A percentile compares a stretch with the other conserved stretches of the same genome.
phyloP scores from a whole-genome alignment of 2,329 filamentous ascomycete species.

The Claviceps maximensis region DNA sequence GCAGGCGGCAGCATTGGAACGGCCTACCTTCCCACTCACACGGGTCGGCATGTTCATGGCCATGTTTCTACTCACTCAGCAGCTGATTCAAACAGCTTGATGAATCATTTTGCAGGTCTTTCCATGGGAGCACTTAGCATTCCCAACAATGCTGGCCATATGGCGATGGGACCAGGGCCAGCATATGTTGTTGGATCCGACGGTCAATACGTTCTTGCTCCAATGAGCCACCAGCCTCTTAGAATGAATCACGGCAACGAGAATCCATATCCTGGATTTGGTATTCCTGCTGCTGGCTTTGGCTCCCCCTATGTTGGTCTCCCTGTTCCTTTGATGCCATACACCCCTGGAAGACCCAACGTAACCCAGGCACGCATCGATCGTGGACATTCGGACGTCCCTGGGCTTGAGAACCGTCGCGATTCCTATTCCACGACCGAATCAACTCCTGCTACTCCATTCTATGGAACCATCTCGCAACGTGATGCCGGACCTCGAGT shows the following conservation, averaged over 20 bases:
- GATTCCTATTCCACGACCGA: constrained; percentile 57
- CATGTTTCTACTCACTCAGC: constrained; percentile 18
- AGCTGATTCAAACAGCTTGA: constrained; percentile 18
- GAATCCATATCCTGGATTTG: constrained; percentile 20
- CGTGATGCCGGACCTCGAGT: constrained; percentile 48
- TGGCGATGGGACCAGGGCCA: constrained; percentile 21
- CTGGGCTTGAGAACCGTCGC: constrained; percentile 50
- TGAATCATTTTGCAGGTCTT: constrained; percentile 25
- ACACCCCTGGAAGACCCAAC: constrained; percentile 37
- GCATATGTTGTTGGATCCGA: constrained; percentile 26
- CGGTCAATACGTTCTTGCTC: constrained; percentile 25
- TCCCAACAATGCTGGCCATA: constrained; percentile 15
- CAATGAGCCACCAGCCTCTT: constrained; percentile 22
- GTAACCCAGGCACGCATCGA: constrained; percentile 33
- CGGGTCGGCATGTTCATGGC: constrained; percentile 16
- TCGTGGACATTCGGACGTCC: constrained; percentile 39
- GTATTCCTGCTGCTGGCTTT: constrained; percentile 20
- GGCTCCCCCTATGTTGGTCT: constrained; percentile 24
- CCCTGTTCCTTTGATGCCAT: constrained; percentile 31
- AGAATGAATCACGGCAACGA: constrained; percentile 22
- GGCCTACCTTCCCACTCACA: constrained; percentile 19
- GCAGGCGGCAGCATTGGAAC: constrained; percentile 17
- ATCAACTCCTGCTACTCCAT: constrained; percentile 52
- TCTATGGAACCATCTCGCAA: constrained; percentile 44
- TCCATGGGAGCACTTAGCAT: constrained; percentile 23